Percentiles rank a stretch among this genome's conserved stretches.
phyloP scores from a whole-genome alignment of 352 stramenopile species.

The Globisporangium nodosum region DNA sequence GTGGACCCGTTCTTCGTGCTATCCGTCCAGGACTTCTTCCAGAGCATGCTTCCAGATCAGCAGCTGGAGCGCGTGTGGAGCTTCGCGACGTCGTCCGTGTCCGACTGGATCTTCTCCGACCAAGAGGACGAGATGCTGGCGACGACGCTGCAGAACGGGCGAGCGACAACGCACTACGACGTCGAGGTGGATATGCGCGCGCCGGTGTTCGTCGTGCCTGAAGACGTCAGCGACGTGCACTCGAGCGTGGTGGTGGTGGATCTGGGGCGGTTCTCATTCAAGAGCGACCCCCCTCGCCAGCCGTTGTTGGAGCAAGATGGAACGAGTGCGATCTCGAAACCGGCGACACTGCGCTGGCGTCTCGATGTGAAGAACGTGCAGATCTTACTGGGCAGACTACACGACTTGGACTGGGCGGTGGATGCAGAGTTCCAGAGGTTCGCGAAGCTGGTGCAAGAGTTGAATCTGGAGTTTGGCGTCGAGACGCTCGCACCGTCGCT shows the following conservation, averaged over 20 bases:
- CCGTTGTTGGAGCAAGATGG: conserved; percentile 11
- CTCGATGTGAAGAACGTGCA: conserved; percentile 58
- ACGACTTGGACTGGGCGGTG: conserved; percentile 28
- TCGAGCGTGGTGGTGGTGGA: conserved; percentile 60
- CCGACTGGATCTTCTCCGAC: conserved; percentile 76
- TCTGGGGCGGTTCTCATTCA: conserved; percentile 61
- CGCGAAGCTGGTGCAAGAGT: conserved; percentile 48
- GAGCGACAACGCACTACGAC: conserved; percentile 36
- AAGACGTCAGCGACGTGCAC: conserved; percentile 30
- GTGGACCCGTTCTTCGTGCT: conserved; percentile 68
- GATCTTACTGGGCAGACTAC: conserved; percentile 40
- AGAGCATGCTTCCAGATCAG: conserved; percentile 54
- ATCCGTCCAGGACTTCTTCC: conserved; percentile 65
- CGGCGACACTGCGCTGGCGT: conserved; percentile 45
- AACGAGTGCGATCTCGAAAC: not conserved
- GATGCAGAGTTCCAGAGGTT: conserved; percentile 33
- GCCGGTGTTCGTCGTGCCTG: conserved; percentile 63
- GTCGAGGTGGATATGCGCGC: conserved; percentile 70
- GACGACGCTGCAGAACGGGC: conserved; percentile 20
- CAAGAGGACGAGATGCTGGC: conserved; percentile 32
- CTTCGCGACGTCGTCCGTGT: conserved; percentile 76
- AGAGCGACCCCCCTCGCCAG: conserved; percentile 24
- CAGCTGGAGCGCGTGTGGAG: conserved; percentile 74
- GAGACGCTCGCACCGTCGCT: conserved; percentile 26
- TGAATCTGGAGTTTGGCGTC: conserved; percentile 52